Evolutionary conservation across 768 basidiomycete genomes (phyloP), one percentile per base, ranked within the genome.

Genomic region (Russula foetens): DNA sequence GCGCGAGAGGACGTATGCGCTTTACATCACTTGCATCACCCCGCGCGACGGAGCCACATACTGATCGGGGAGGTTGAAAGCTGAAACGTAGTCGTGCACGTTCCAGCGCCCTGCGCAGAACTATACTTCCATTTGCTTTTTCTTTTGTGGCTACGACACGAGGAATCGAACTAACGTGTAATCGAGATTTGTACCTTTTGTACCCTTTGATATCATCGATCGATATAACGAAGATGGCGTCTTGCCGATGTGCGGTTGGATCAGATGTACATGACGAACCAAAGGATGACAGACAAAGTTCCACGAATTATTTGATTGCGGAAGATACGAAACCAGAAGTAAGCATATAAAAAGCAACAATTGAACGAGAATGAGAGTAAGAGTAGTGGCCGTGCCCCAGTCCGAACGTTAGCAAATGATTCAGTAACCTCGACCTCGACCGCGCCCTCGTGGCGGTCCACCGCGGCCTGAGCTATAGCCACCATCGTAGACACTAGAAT

Each of bases 1-100:
- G 59, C 78, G 77, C 43, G 84, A 83, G 65, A 85, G 79, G 71
- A 78, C 76, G 56, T 91, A 88, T 69, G 67, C 81, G 2, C 70
- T 91, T 39, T 90, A 84, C 69, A 66, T 90, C 53, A 77, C 76
- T 11, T 88, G 78, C 68, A 63, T 83, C 23, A 64, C 72, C 17
- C 75, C 68, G 45, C 64, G 68, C 38, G 68, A 68, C 21, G 67
- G 67, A 9, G 53, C 58, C 23, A 26, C 63, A 23, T 60, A 63
- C 43, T 63, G 43, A 58, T 46, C 15, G 24, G 43, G 38, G 53
- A 35, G 12, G 33, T 51, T 23, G 35, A 45, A 31, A 47, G 43
- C 19, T 46, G 49, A 43, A n/a, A 41, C 39, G 15, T 33, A 29
- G 21, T 8, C 29, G 7, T 33, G 15, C 6, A 43, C 41, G 23